These are phyloP conservation scores for Penicillium sp. DNA, from an alignment of 2,329 filamentous ascomycete species.

Conservation along the genomic window DNA sequence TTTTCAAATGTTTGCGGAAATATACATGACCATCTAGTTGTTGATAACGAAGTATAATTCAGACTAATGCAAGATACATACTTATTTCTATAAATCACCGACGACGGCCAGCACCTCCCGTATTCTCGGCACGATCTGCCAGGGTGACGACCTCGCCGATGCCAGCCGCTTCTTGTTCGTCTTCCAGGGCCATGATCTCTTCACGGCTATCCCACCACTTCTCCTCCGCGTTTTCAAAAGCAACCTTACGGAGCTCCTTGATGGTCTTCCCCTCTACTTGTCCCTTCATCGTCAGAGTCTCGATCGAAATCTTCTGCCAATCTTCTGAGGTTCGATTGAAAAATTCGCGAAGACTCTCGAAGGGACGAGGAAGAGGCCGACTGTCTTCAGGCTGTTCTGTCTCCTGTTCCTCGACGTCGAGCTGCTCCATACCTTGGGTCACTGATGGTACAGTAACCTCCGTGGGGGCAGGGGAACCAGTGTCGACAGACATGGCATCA, in stretches of 20 bases:
- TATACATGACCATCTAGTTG: background rate
- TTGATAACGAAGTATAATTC: background rate
- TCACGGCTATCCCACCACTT: slow-evolving; percentile 99
- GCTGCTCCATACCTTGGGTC: slow-evolving; percentile 37
- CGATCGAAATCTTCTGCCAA: slow-evolving; percentile 87
- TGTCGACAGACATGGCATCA: slow-evolving; percentile 46
- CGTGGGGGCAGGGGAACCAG: slow-evolving; percentile 36
- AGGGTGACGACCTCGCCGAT: slow-evolving; percentile 93
- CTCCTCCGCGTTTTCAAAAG: slow-evolving; percentile 87
- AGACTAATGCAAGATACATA: background rate
- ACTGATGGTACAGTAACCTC: slow-evolving; percentile 39
- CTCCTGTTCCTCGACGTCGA: slow-evolving; percentile 41
- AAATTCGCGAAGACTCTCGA: slow-evolving; percentile 88
- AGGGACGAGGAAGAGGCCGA: slow-evolving; percentile 74
- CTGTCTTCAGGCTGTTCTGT: slow-evolving; percentile 60
- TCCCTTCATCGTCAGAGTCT: slow-evolving; percentile 67
- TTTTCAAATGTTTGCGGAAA: background rate
- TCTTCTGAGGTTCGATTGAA: slow-evolving; percentile 81
- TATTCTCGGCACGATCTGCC: slow-evolving; percentile 64
- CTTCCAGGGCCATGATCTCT: slow-evolving; percentile 85
- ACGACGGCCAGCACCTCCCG: slow-evolving; percentile 48
- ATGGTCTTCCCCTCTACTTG: slow-evolving; percentile 58
- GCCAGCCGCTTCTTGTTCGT: slow-evolving; percentile 92
- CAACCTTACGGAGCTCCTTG: slow-evolving; percentile 90
- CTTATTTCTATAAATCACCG: slow-evolving; percentile 27